Evolutionary conservation across 371 early-diverging fungal species (phyloP), one percentile per base, ranked within the genome.

Genomic region (Actinomucor elegans): DNA sequence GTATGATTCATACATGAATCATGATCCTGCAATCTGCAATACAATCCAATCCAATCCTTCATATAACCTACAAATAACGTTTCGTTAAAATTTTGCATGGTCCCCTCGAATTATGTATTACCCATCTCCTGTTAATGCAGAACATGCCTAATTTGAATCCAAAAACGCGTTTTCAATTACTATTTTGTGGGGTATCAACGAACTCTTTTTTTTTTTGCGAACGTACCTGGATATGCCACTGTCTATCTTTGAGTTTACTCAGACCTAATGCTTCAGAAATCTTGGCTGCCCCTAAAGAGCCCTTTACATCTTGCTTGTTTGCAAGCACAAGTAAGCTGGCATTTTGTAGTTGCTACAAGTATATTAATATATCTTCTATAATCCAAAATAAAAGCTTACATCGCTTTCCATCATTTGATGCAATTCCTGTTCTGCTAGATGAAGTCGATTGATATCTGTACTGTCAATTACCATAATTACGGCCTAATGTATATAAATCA

Each of bases 401-500:
- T 89, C 89, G 46, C 80, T 79, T 47, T 86, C 88, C 85, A 89
- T 80, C 86, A 89, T 88, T 48, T 78, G 77, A 51, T 83, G 82
- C 37, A 89, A 68, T 59, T 89, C 90, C 33, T 76, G 71, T 55
- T 78, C 75, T 35, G 85, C 79, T 32, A 88, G 66, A 52, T 81
- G 77, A 32, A 89, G 59, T 32, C 90, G 74, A 32, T 83, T 84
- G 43, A 69, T 67, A 57, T 89, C 90, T 24, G 83, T 84, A 57
- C 85, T 85, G 59, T 89, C 90, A 46, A 89, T 82, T 23, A 89
- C 90, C 85, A 89, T 83, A 51, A 89, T 87, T 6, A 88, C 86
- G 2, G 90, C 89, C 70, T 85, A 48, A 36, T 11, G 18, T 29
- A 27, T 17, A 28, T 18, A 29, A 35, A n/a, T n/a, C n/a, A n/a